Evolutionary conservation across 2,329 filamentous ascomycete species (phyloP), one percentile per base, ranked within the genome.

Genomic region (Colletotrichum sp.): DNA sequence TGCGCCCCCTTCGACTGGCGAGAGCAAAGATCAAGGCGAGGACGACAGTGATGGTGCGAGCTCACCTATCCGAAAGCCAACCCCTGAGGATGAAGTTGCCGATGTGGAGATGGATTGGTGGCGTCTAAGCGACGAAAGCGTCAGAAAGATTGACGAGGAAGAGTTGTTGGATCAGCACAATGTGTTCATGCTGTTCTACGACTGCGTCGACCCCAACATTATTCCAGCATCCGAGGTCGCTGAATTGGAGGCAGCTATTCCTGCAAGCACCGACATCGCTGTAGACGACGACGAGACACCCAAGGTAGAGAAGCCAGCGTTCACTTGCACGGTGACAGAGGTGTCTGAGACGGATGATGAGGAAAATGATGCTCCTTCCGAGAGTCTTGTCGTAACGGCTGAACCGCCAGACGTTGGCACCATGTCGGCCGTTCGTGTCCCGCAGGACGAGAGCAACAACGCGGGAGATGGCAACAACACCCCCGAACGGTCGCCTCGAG

Each of bases 111-210:
- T 90, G 78, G 90, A 92, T 75, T 99, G 97, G 97, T 99, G 95
- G 93, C 90, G 95, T 18, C 89, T 99, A 32, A 99, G 96, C 83
- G 96, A 99, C 80, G 95, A 98, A 76, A 93, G 94, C 77, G 96
- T 99, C 9, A 91, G 89, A 77, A 89, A 91, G 78, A 94, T 96
- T 28, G 91, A 91, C 24, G 95, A 98, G 82, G 89, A 93, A 13
- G 90, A 90, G 32, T 95, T 98, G 1, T 86, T 97, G 67, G 89
- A 89, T 3, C 94, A 98, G 79, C 93, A 93, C 0, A 95, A 95
- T 3, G 96, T 96, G 1, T 99, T 99, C 82, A 99, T 99, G 96
- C 90, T 99, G 1, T 99, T 99, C 83, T 99, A 99, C 83, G 96
- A 99, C 82, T 92, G 91, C 63, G 87, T 94, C 28, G 92, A 94